Conservation (phyloP, 176 grass and related monocot species). For the Phoenix dactylifera region DNA sequence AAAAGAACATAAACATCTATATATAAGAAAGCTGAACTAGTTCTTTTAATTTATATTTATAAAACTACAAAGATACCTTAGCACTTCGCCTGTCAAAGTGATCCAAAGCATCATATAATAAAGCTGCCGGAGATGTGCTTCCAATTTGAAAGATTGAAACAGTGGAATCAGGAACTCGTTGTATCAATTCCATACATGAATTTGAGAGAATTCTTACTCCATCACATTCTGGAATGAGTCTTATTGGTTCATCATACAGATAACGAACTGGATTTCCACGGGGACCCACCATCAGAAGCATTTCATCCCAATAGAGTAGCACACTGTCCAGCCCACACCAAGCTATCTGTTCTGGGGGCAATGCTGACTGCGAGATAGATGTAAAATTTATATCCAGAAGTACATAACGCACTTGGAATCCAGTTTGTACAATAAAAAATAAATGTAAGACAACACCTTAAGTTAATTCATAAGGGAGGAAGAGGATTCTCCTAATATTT, state of each 20-base stretch:
- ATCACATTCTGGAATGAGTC: conserved; percentile 87
- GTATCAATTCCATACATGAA: conserved; percentile 97
- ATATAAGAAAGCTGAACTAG: too few relatives aligned
- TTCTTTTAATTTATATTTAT: too few relatives aligned
- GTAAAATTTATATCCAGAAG: neutral
- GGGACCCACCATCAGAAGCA: conserved; percentile 83
- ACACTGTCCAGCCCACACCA: conserved; percentile 97
- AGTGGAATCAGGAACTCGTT: conserved; percentile 75
- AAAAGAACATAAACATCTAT: too few relatives aligned
- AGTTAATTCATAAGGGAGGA: too few relatives aligned
- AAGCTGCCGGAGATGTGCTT: conserved; percentile 79
- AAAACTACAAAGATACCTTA: conserved; percentile 44
- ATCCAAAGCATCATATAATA: conserved; percentile 94
- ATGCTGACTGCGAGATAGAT: conserved; percentile 51
- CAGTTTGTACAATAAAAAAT: too few relatives aligned
- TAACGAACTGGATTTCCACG: conserved; percentile 79
- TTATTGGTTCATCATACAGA: conserved; percentile 85
- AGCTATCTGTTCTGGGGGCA: conserved; percentile 90
- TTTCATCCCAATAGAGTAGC: conserved; percentile 85
- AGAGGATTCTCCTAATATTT: too few relatives aligned
- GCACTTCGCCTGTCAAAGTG: conserved; percentile 92
- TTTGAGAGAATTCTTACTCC: conserved; percentile 93
- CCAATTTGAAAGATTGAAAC: conserved; percentile 84
- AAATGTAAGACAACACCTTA: too few relatives aligned
- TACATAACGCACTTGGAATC: too few relatives aligned